Conservation (phyloP, 208 protist genomes). For the Crithidia expoeki region DNA sequence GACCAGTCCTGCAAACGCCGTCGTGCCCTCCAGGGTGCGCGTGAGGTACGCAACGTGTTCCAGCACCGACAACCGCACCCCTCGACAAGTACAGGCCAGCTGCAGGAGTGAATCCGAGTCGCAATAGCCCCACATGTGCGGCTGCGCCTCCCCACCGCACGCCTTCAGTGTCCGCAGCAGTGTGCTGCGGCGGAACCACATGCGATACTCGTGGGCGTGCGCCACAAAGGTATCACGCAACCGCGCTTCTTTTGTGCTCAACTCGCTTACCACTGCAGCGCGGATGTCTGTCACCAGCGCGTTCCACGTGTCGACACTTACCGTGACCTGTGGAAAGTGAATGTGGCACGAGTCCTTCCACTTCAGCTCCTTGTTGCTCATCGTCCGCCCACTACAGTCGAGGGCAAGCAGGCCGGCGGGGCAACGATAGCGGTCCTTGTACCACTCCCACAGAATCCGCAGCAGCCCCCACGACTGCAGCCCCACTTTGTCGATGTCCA, state of each 20-base stretch:
- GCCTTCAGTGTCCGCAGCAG: constrained; percentile 4
- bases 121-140: constrained; percentile 36
- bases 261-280: constrained; percentile 24
- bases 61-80: constrained; percentile 25
- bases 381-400: constrained; percentile 55
- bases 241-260: constrained; percentile 16
- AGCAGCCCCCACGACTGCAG: constrained; percentile 41
- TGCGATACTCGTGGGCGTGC: constrained; percentile 9
- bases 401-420: constrained; percentile 43
- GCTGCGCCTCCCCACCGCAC: constrained; percentile 18
- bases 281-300: constrained; percentile 33
- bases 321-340: constrained; percentile 64
- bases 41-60: constrained; percentile 33
- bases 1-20: constrained; percentile 15
- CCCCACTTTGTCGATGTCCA: constrained; percentile 62
- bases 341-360: constrained; percentile 71
- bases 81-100: constrained; percentile 17
- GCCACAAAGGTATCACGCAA: constrained; percentile 20
- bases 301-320: constrained; percentile 33
- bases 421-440: constrained; percentile 29
- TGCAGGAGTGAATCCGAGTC: constrained; percentile 16
- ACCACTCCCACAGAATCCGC: constrained; percentile 53
- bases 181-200: constrained; percentile 17
- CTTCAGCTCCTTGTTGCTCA: constrained; percentile 32
- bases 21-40: constrained; percentile 10